phyloP scores from a whole-genome alignment of 208 protist species.

The Acanthamoeba triangularis region DNA sequence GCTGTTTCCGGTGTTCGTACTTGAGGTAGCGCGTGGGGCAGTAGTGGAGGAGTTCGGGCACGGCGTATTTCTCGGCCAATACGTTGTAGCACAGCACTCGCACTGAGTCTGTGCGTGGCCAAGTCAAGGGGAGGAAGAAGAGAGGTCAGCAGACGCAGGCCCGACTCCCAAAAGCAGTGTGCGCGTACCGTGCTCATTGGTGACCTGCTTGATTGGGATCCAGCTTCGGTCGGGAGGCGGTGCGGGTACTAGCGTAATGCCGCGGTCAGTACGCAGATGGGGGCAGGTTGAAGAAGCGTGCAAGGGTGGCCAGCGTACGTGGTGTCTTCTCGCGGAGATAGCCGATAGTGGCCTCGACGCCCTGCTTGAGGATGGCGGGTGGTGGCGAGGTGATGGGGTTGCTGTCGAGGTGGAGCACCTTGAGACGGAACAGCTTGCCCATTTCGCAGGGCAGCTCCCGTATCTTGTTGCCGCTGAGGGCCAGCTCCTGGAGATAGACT shows the following conservation, averaged over 20 bases:
- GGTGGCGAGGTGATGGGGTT: constrained; percentile 42
- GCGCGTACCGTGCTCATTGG: not conserved
- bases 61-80: constrained; percentile 83
- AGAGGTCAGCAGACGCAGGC: too few relatives aligned
- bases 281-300: not conserved
- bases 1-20: constrained; percentile 81
- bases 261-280: not conserved
- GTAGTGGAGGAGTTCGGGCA: constrained; percentile 80
- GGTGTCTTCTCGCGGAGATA: constrained; percentile 57
- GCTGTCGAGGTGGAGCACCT: constrained; percentile 6
- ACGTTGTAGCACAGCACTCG: constrained; percentile 85
- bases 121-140: too few relatives aligned
- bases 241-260: not conserved
- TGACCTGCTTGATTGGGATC: constrained; percentile 9
- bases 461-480: constrained; percentile 33
- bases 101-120: constrained; percentile 35
- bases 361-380: constrained; percentile 26
- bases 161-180: not conserved
- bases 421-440: constrained; percentile 52
- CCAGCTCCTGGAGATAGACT: constrained; percentile 51
- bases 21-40: constrained; percentile 83
- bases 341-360: not conserved
- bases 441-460: constrained; percentile 64
- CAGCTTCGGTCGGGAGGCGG: constrained; percentile 76
- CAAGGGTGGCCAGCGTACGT: not conserved